Evolutionary conservation across 192 early-diverging fungal species (phyloP).

Genomic region (Backusella westeae): DNA sequence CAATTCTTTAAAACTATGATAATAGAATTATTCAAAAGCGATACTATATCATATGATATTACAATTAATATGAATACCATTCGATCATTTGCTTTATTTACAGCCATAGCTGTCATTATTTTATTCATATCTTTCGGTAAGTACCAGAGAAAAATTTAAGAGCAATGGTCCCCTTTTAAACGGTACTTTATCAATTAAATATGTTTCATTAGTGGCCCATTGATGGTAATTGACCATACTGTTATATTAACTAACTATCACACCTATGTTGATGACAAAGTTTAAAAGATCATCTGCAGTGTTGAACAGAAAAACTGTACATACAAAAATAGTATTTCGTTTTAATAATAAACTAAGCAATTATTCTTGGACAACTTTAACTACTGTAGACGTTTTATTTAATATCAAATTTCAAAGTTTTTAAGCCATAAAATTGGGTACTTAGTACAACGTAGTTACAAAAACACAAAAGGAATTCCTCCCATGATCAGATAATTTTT

Average conservation of each 20-base stretch:
- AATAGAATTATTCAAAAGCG: no score
- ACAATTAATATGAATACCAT: no score
- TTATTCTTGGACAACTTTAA: slow-evolving; percentile 90
- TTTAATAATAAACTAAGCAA: slow-evolving; percentile 76
- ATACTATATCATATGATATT: no score
- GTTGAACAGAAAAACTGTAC: slow-evolving; percentile 46
- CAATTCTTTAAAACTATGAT: no score
- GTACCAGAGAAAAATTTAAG: slow-evolving; percentile 95
- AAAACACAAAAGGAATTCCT: neutral
- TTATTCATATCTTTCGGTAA: slow-evolving; percentile 84
- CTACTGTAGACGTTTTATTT: slow-evolving; percentile 89
- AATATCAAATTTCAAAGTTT: slow-evolving; percentile 93
- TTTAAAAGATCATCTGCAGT: slow-evolving; percentile 90
- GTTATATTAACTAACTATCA: slow-evolving; percentile 89
- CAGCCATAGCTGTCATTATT: slow-evolving; percentile 58
- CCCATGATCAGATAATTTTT: neutral
- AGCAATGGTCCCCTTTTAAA: slow-evolving; percentile 84
- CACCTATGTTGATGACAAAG: slow-evolving; percentile 78
- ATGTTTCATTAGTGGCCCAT: slow-evolving; percentile 94
- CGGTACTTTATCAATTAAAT: slow-evolving; percentile 87
- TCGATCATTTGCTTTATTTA: no score
- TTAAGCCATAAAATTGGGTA: slow-evolving; percentile 70
- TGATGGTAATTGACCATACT: slow-evolving; percentile 89
- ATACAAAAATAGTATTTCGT: slow-evolving; percentile 77
- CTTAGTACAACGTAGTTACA: neutral